phyloP scores from a whole-genome alignment of 1,139 yeast genomes.

The Lodderomyces parapsilosis region DNA sequence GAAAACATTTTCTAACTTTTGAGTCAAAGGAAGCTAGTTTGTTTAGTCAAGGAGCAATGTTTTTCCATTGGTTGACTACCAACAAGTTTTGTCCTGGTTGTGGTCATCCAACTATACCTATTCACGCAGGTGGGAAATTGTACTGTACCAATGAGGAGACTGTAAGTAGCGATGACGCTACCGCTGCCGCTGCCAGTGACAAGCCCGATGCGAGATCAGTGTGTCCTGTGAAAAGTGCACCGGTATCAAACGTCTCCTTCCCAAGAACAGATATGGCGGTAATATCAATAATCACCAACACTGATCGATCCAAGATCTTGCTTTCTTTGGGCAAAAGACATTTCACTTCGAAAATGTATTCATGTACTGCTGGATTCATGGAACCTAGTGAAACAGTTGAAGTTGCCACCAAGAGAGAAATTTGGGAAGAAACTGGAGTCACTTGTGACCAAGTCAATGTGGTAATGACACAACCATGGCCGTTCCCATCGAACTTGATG shows the following conservation, averaged over 20 bases:
- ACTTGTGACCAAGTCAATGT: slow-evolving; percentile 58
- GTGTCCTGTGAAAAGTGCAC: slow-evolving; percentile 57
- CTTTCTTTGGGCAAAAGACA: slow-evolving; percentile 67
- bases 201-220: slow-evolving; percentile 19
- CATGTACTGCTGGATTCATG: slow-evolving; percentile 92
- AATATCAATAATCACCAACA: slow-evolving; percentile 73
- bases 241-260: slow-evolving; percentile 67
- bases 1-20: slow-evolving; percentile 38
- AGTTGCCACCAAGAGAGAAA: slow-evolving; percentile 82
- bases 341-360: slow-evolving; percentile 55
- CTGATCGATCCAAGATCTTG: slow-evolving; percentile 59
- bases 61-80: slow-evolving; percentile 79
- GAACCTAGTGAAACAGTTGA: slow-evolving; percentile 94
- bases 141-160: slow-evolving; percentile 46
- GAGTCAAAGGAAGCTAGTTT: slow-evolving; percentile 56
- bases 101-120: slow-evolving; percentile 66
- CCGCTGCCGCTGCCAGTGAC: neutral
- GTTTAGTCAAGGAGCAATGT: slow-evolving; percentile 80
- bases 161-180: neutral
- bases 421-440: slow-evolving; percentile 95
- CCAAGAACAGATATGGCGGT: slow-evolving; percentile 92
- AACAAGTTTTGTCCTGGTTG: slow-evolving; percentile 87
- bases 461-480: slow-evolving; percentile 89
- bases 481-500: slow-evolving; percentile 91
- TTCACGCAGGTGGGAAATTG: slow-evolving; percentile 82